These are phyloP conservation scores for Grigorovia jiainica DNA, from an alignment of 805 yeast genomes.

Conservation along the genomic window DNA sequence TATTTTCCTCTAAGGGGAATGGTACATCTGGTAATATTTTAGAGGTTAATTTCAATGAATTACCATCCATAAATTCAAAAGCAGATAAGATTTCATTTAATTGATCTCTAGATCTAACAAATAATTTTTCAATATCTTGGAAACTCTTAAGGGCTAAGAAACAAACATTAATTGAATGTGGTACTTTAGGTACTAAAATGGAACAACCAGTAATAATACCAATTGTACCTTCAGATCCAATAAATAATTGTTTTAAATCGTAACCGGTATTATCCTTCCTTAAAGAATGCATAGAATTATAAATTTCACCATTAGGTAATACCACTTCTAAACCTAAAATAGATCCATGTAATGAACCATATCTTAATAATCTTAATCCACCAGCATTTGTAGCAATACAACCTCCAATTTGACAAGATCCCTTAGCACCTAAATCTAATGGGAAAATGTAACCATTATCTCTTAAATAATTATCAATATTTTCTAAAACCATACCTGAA, in stretches of 20 bases:
- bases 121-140: conserved; percentile 76
- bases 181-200: conserved; percentile 81
- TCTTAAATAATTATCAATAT: conserved; percentile 67
- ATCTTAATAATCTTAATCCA: conserved; percentile 76
- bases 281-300: conserved; percentile 71
- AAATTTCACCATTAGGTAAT: conserved; percentile 78
- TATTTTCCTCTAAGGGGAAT: conserved; percentile 75
- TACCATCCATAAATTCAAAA: conserved; percentile 85
- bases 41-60: conserved; percentile 55
- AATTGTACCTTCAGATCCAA: conserved; percentile 89
- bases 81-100: conserved; percentile 83
- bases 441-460: conserved; percentile 89
- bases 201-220: conserved; percentile 89
- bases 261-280: conserved; percentile 95
- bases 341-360: conserved; percentile 87
- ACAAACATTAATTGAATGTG: conserved; percentile 78
- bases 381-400: conserved; percentile 95
- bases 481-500: conserved; percentile 83
- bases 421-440: conserved; percentile 90
- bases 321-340: conserved; percentile 89
- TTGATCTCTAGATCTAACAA: conserved; percentile 67
- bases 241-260: conserved; percentile 83
- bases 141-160: conserved; percentile 74
- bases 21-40: conserved; percentile 40
- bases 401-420: conserved; percentile 94